Conservation (phyloP, 108 stramenopile species). For the Craspedostauros australis region DNA sequence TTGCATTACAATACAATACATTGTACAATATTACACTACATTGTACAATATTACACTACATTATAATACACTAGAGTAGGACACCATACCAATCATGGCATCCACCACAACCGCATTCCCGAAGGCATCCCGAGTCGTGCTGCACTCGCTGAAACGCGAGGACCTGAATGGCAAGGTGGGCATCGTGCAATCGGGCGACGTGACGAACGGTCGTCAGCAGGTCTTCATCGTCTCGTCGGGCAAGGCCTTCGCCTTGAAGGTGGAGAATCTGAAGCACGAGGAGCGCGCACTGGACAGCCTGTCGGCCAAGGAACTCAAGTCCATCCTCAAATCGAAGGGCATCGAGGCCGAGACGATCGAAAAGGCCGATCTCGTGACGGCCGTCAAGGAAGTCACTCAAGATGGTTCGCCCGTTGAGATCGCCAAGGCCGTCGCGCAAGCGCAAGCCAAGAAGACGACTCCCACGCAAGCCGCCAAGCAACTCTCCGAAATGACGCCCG, state of each 20-base stretch:
- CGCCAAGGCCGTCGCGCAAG: conserved; percentile 24
- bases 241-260: conserved; percentile 47
- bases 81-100: no score
- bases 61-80: no score
- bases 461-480: conserved; percentile 32
- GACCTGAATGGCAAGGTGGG: conserved; percentile 73
- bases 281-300: conserved; percentile 36
- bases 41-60: no score
- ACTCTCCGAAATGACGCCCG: conserved; percentile 62
- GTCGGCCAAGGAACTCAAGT: conserved; percentile 55
- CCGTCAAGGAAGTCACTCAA: conserved; percentile 5
- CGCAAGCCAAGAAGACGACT: conserved; percentile 30
- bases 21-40: no score
- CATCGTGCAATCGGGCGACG: conserved; percentile 34
- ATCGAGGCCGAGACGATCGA: conserved; percentile 27
- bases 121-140: conserved; percentile 45
- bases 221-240: conserved; percentile 37
- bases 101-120: conserved; percentile 43
- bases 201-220: conserved; percentile 42
- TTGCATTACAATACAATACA: no score
- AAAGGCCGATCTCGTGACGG: conserved; percentile 36
- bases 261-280: conserved; percentile 49
- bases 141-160: conserved; percentile 41
- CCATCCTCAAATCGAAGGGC: conserved; percentile 26
- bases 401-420: conserved; percentile 24